Evolutionary conservation across 768 basidiomycete genomes (phyloP).

Genomic region (Dentipellis sp.): DNA sequence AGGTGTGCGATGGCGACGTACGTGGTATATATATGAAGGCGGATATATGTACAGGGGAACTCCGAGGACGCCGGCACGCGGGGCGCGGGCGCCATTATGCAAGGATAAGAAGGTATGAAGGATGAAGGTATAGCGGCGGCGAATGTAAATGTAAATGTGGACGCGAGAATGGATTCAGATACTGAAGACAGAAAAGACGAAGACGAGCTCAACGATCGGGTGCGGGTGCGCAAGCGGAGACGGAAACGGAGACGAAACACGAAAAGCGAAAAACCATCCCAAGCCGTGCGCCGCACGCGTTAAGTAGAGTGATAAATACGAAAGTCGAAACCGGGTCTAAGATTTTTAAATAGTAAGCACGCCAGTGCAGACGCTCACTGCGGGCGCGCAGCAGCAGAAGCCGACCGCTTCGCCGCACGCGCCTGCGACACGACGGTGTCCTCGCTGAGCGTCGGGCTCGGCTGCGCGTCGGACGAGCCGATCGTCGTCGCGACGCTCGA

Average conservation of each 20-base stretch:
- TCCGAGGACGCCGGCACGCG: too few relatives aligned
- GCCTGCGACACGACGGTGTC: conserved; percentile 23
- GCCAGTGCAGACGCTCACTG: not conserved
- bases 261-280: not conserved
- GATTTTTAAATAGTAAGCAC: not conserved
- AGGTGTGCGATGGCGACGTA: too few relatives aligned
- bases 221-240: not conserved
- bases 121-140: too few relatives aligned
- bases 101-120: too few relatives aligned
- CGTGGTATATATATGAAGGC: too few relatives aligned
- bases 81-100: too few relatives aligned
- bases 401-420: not conserved
- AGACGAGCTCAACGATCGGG: too few relatives aligned
- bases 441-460: conserved; percentile 31
- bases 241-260: not conserved
- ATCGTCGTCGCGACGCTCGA: conserved; percentile 46
- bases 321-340: not conserved
- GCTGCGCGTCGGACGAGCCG: conserved; percentile 22
- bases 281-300: not conserved
- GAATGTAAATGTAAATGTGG: too few relatives aligned
- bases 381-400: not conserved
- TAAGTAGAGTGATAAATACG: not conserved
- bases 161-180: too few relatives aligned
- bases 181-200: too few relatives aligned
- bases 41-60: too few relatives aligned